phyloP scores from a whole-genome alignment of 208 protist genomes.

The Trypanosoma melophagium region DNA sequence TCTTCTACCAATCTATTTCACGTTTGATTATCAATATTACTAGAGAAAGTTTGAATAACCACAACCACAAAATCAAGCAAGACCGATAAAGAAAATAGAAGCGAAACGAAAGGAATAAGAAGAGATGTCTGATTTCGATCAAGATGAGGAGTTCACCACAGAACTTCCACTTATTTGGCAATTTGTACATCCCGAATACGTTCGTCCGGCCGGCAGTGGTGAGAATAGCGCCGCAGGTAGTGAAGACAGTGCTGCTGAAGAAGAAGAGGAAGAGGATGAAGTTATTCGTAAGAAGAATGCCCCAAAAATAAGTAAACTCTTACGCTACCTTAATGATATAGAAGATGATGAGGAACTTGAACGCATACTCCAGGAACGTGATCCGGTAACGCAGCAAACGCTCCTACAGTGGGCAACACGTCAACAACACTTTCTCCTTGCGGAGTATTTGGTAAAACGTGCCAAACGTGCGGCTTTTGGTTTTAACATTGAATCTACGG shows the following conservation, averaged over 20 bases:
- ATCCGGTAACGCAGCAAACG: constrained; percentile 85
- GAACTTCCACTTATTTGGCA: constrained; percentile 79
- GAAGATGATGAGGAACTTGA: constrained; percentile 86
- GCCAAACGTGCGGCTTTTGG: constrained; percentile 75
- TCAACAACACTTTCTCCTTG: constrained; percentile 79
- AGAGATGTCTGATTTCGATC: constrained; percentile 25
- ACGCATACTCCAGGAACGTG: constrained; percentile 59
- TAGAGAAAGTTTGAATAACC: too few relatives aligned
- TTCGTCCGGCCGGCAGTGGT: neutral
- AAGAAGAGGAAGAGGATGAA: constrained; percentile 35
- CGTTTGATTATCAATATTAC: too few relatives aligned
- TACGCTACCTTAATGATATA: constrained; percentile 80
- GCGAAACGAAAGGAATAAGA: constrained; percentile 1
- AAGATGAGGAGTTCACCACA: constrained; percentile 46
- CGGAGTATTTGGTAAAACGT: constrained; percentile 86
- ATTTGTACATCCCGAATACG: constrained; percentile 69
- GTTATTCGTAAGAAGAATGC: constrained; percentile 61
- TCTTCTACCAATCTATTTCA: too few relatives aligned
- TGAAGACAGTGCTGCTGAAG: constrained; percentile 23
- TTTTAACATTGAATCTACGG: constrained; percentile 63
- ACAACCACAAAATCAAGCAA: constrained; percentile 1
- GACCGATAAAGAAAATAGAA: constrained; percentile 16
- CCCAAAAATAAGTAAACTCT: constrained; percentile 67
- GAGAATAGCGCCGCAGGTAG: constrained; percentile 9
- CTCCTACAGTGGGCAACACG: constrained; percentile 87